Evolutionary conservation across 2,329 filamentous ascomycete genomes (phyloP), one percentile per base, ranked within the genome.

Genomic region (Ophiostoma populinum): DNA sequence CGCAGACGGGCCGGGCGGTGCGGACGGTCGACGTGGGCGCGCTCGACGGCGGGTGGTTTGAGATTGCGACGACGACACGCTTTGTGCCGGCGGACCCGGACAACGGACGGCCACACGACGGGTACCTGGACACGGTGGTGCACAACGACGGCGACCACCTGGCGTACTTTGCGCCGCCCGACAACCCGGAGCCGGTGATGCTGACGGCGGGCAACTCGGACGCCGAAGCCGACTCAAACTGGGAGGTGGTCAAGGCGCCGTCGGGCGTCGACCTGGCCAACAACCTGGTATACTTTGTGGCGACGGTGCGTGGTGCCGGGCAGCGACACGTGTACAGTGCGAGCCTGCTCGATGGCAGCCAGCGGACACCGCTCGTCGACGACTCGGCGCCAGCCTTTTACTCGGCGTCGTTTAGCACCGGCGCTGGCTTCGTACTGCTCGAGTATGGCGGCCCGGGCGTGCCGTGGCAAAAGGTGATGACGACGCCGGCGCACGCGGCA

Each of bases 21-120:
- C 69, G 87, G 43, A 78, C 75, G 15, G 69, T 81, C 32, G 74
- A 98, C 52, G 73, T 94, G 32, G 70, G 74, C 43, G 66, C 77
- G 38, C 63, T 94, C n/a, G 90, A 98, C 52, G 86, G 86, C 16
- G 92, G 90, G 22, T 98, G 90, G 90, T 87, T 94, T 47, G 90
- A 98, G 56, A 82, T 93, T 27, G 82, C 83, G 1, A 78, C 93
- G 47, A 71, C 77, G 27, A 93, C 86, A 4, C 74, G 63, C 11
- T 95, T 79, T 50, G 76, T 98, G 38, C 90, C 90, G 2, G 80
- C 83, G 4, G 82, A 94, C 51, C 68, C 79, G 16, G 54, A 58
- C 9, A 82, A 80, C 42, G 81, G 80, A 11, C 75, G 86, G 16
- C 63, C 70, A 2, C 56, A 87, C 5, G 85, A 94, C 53, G 90